These are phyloP conservation scores for Globisporangium spinosum DNA, from an alignment of 352 stramenopile genomes.

Conservation along the genomic window DNA sequence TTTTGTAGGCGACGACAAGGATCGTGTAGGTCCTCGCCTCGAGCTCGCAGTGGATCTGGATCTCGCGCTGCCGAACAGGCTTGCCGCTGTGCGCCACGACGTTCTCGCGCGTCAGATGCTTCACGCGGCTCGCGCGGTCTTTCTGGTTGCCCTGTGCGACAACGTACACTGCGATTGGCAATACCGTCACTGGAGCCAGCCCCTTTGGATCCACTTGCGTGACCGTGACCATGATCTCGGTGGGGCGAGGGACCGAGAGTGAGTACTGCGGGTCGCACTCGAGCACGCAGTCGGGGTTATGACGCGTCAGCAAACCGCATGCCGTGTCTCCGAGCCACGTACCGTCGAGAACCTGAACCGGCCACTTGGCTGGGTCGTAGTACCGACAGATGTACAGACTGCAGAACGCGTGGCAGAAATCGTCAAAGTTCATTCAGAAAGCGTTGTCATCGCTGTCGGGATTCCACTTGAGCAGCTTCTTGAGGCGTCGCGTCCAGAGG, in stretches of 20 bases:
- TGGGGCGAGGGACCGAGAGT: conserved; percentile 67
- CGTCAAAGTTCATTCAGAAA: conserved; percentile 95
- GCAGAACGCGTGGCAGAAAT: conserved; percentile 90
- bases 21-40: conserved; percentile 85
- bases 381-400: conserved; percentile 91
- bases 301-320: conserved; percentile 75
- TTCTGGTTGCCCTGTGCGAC: conserved; percentile 44
- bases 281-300: conserved; percentile 77
- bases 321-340: conserved; percentile 71
- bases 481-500: conserved; percentile 89
- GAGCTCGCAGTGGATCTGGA: conserved; percentile 72
- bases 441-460: conserved; percentile 85
- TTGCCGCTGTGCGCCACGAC: conserved; percentile 81
- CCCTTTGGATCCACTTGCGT: conserved; percentile 73
- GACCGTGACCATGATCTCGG: conserved; percentile 84
- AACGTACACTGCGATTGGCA: conserved; percentile 71
- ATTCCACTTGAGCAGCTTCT: conserved; percentile 63
- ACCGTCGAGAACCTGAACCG: conserved; percentile 35
- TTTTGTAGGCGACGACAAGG: conserved; percentile 84
- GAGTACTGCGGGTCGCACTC: conserved; percentile 89
- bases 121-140: conserved; percentile 63
- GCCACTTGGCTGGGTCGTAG: conserved; percentile 89
- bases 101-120: conserved; percentile 53
- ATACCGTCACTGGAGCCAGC: conserved; percentile 56
- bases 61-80: conserved; percentile 64